These are phyloP conservation scores for Mucor mucedo DNA, from an alignment of 371 early-diverging fungal species.

Conservation along the genomic window DNA sequence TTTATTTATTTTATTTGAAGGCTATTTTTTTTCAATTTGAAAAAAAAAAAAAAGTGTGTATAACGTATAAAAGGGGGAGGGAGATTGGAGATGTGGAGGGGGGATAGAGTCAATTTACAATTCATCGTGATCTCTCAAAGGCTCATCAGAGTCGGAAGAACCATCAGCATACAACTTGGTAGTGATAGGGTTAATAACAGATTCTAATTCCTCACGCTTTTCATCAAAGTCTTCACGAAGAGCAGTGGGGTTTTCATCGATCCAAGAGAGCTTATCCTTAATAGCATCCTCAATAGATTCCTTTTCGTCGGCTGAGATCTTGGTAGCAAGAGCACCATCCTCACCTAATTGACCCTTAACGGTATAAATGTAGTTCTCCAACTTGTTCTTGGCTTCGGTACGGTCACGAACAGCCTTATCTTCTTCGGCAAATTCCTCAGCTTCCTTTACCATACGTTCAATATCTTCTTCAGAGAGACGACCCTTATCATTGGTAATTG, in stretches of 20 bases:
- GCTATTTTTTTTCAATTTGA: slow-evolving; percentile 15
- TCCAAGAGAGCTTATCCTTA: slow-evolving; percentile 83
- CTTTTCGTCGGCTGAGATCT: slow-evolving; percentile 81
- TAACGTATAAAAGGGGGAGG: slow-evolving; percentile 9
- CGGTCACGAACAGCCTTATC: slow-evolving; percentile 86
- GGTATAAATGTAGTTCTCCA: slow-evolving; percentile 84
- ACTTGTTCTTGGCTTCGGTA: slow-evolving; percentile 85
- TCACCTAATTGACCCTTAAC: slow-evolving; percentile 83
- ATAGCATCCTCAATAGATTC: slow-evolving; percentile 91
- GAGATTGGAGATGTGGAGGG: slow-evolving; percentile 7
- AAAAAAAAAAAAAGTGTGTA: slow-evolving; percentile 20
- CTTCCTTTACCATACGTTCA: slow-evolving; percentile 94
- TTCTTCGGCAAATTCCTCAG: slow-evolving; percentile 87
- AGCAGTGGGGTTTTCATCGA: slow-evolving; percentile 74
- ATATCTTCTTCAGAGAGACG: slow-evolving; percentile 94
- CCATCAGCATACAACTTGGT: slow-evolving; percentile 78
- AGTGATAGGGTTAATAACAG: slow-evolving; percentile 87
- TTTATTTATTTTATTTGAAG: slow-evolving; percentile 5
- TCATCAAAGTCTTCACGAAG: slow-evolving; percentile 82
- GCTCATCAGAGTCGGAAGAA: slow-evolving; percentile 63
- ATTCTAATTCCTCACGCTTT: slow-evolving; percentile 84
- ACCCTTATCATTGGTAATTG: slow-evolving; percentile 96
- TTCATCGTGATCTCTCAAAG: slow-evolving; percentile 77
- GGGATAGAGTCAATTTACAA: slow-evolving; percentile 51
- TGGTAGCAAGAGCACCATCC: slow-evolving; percentile 66